phyloP scores from a whole-genome alignment of 306 rosid species.

The Prunus persica region DNA sequence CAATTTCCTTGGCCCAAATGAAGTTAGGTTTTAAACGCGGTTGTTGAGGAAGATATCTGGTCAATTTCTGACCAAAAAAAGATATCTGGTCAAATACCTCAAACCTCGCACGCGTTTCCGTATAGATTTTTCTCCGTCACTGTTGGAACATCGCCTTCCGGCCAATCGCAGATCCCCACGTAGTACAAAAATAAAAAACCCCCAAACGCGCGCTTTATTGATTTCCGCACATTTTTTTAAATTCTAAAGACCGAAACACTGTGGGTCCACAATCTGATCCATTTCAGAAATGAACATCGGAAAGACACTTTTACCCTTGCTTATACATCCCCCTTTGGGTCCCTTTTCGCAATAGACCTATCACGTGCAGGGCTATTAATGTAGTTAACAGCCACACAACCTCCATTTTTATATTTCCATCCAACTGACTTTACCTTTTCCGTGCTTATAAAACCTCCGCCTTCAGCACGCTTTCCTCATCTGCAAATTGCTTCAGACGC shows the following conservation, averaged over 20 bases:
- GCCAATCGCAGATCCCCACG: not conserved
- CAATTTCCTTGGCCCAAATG: not conserved
- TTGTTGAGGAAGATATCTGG: not conserved
- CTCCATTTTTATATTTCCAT: not conserved
- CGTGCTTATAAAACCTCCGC: conserved; percentile 17
- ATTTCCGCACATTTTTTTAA: conserved; percentile 28
- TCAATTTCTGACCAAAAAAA: not conserved
- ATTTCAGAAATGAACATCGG: not conserved
- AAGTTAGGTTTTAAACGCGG: not conserved
- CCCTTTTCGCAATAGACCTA: too few relatives aligned
- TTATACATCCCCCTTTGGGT: not conserved
- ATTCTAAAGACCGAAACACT: not conserved
- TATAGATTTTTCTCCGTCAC: not conserved
- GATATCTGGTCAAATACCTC: not conserved
- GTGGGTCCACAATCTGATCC: conserved; percentile 35
- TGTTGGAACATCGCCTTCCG: not conserved
- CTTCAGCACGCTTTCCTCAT: not conserved
- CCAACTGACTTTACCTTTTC: conserved; percentile 21
- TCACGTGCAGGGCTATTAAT: conserved; percentile 34
- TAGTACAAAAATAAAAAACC: not conserved
- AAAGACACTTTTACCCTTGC: conserved; percentile 28
- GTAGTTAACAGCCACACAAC: conserved; percentile 17
- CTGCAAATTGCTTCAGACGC: not conserved
- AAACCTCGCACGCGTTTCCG: not conserved
- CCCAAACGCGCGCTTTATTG: conserved; percentile 11